Conservation (phyloP, 495 filamentous ascomycete species). For the Parachaetomium inaequale region DNA sequence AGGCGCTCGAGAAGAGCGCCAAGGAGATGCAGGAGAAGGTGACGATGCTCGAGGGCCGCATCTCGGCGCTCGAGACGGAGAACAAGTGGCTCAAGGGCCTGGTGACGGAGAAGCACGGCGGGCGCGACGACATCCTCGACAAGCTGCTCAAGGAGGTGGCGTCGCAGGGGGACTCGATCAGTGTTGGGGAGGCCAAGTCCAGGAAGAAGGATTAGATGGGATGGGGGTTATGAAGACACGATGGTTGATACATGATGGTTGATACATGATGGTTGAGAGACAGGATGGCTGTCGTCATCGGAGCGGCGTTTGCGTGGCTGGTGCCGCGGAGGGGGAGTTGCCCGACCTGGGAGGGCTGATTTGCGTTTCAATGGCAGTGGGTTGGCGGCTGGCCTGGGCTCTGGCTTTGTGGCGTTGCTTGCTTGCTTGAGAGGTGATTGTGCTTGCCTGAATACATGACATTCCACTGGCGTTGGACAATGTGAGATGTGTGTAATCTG, state of each 20-base stretch:
- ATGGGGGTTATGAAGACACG: neutral
- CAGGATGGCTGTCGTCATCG: neutral
- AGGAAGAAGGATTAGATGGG: neutral
- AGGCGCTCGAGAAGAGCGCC: constrained; percentile 81
- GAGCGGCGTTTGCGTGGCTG: constrained; percentile 12
- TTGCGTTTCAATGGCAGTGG: constrained; percentile 11
- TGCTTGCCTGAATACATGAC: neutral
- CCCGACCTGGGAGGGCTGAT: neutral
- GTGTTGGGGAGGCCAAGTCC: constrained; percentile 4
- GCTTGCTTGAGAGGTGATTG: neutral
- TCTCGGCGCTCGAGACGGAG: constrained; percentile 86
- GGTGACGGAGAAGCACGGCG: constrained; percentile 84
- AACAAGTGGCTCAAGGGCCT: constrained; percentile 96
- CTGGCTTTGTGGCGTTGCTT: neutral
- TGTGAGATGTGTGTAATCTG: neutral
- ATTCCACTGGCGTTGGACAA: neutral
- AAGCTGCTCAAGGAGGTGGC: constrained; percentile 43
- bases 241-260: no score
- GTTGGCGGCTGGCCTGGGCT: neutral
- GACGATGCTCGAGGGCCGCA: constrained; percentile 68
- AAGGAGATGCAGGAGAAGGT: constrained; percentile 91
- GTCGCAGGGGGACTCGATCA: neutral
- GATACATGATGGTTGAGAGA: neutral
- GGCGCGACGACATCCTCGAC: constrained; percentile 47
- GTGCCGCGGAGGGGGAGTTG: neutral